phyloP scores from a whole-genome alignment of 169 alveolate species.

The Plasmodium relictum region DNA sequence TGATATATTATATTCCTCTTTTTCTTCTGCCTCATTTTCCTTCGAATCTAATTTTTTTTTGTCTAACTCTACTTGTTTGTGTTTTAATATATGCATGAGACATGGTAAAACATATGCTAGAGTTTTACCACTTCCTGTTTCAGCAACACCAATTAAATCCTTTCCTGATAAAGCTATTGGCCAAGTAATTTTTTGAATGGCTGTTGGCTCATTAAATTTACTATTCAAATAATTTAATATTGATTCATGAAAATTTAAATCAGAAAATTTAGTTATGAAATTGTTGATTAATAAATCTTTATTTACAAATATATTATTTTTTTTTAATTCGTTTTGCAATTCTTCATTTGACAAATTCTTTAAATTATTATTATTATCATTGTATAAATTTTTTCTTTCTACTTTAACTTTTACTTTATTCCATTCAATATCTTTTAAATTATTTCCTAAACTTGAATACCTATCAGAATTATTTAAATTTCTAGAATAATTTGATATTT shows the following conservation, averaged over 20 bases:
- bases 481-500: slow-evolving; percentile 13
- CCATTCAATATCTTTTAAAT: slow-evolving; percentile 82
- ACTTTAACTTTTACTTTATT: slow-evolving; percentile 78
- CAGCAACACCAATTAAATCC: slow-evolving; percentile 96
- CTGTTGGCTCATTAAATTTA: slow-evolving; percentile 89
- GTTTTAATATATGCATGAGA: slow-evolving; percentile 91
- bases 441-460: slow-evolving; percentile 47
- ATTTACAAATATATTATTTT: slow-evolving; percentile 79
- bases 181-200: slow-evolving; percentile 91
- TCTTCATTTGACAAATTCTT: slow-evolving; percentile 84
- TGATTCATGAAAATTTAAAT: slow-evolving; percentile 83
- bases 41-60: slow-evolving; percentile 75
- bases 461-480: slow-evolving; percentile 29
- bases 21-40: neutral
- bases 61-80: slow-evolving; percentile 78
- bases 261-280: slow-evolving; percentile 82
- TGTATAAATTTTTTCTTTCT: slow-evolving; percentile 80
- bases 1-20: neutral
- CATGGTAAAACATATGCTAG: slow-evolving; percentile 94
- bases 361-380: slow-evolving; percentile 60
- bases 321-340: slow-evolving; percentile 79
- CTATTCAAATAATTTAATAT: slow-evolving; percentile 80
- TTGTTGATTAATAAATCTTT: slow-evolving; percentile 80
- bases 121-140: slow-evolving; percentile 98
- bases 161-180: slow-evolving; percentile 90